Evolutionary conservation across 2,329 filamentous ascomycete species (phyloP).

Genomic region (Calonectria crousiana): DNA sequence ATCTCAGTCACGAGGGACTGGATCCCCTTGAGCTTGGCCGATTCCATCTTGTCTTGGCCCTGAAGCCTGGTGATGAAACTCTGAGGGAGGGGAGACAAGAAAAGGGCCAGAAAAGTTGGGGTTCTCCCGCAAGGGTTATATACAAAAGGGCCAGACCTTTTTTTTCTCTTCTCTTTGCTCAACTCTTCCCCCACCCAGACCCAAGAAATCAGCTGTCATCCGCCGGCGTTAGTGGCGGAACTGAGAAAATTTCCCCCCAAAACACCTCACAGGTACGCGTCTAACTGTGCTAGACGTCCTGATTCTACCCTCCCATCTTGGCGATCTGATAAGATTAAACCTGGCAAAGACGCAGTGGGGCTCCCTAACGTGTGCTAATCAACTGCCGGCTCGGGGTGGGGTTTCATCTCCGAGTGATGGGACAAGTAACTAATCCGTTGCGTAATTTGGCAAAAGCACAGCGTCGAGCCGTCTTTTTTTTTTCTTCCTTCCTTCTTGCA

Average conservation of each 20-base stretch:
- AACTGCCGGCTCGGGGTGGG: slow-evolving; percentile 6
- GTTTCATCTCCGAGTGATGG: slow-evolving; percentile 9
- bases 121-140: background rate
- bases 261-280: slow-evolving; percentile 6
- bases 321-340: slow-evolving; percentile 14
- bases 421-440: slow-evolving; percentile 7
- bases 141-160: background rate
- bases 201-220: background rate
- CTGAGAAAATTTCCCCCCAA: slow-evolving; percentile 1
- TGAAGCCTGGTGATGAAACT: background rate
- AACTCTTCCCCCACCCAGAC: background rate
- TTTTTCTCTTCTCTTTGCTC: background rate
- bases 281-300: background rate
- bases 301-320: background rate
- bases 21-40: background rate
- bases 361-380: slow-evolving; percentile 7
- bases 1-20: background rate
- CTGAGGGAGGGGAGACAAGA: background rate
- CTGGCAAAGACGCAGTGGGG: background rate
- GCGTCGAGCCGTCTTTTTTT: background rate
- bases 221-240: background rate
- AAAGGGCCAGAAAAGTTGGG: background rate
- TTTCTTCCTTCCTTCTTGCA: background rate
- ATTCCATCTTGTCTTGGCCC: background rate
- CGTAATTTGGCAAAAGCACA: background rate